A percentile compares a stretch with the other conserved stretches of the same genome.
Conservation (phyloP, 2,329 filamentous ascomycete species). For the Beauveria rudraprayagi region DNA sequence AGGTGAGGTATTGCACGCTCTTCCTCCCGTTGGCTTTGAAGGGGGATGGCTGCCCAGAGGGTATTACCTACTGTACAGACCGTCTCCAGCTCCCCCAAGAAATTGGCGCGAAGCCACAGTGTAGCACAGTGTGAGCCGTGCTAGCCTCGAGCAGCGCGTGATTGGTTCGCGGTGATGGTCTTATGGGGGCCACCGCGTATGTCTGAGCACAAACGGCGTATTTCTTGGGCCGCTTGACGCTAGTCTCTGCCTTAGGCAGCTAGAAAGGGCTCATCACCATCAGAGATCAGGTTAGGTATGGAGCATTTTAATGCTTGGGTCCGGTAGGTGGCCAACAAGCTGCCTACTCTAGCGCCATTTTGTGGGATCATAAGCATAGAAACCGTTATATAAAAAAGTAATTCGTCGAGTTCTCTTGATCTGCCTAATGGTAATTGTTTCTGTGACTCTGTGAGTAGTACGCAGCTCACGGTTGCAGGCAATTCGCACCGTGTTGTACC, state of each 20-base stretch:
- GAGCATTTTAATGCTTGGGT: neutral
- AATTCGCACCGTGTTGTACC: neutral
- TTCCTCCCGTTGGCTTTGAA: too few relatives aligned
- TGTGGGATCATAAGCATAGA: too few relatives aligned
- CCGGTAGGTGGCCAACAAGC: neutral
- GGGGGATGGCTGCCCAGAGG: too few relatives aligned
- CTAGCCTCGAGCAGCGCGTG: neutral
- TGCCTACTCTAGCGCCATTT: neutral
- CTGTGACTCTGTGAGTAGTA: neutral
- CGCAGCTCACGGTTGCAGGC: neutral
- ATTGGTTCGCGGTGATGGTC: neutral
- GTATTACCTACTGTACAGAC: too few relatives aligned
- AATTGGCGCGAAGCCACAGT: neutral
- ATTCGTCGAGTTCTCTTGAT: too few relatives aligned
- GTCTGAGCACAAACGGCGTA: constrained; percentile 1
- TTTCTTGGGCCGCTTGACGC: constrained; percentile 5
- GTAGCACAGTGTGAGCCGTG: constrained; percentile 3
- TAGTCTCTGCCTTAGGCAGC: constrained; percentile 10
- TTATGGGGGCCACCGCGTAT: neutral
- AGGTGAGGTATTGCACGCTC: neutral
- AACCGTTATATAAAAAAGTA: too few relatives aligned
- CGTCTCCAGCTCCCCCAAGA: neutral
- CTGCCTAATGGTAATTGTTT: too few relatives aligned
- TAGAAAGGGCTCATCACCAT: neutral
- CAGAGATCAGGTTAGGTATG: neutral